Conservation (phyloP, 805 yeast species). For the Scheffersomyces lignosus region DNA sequence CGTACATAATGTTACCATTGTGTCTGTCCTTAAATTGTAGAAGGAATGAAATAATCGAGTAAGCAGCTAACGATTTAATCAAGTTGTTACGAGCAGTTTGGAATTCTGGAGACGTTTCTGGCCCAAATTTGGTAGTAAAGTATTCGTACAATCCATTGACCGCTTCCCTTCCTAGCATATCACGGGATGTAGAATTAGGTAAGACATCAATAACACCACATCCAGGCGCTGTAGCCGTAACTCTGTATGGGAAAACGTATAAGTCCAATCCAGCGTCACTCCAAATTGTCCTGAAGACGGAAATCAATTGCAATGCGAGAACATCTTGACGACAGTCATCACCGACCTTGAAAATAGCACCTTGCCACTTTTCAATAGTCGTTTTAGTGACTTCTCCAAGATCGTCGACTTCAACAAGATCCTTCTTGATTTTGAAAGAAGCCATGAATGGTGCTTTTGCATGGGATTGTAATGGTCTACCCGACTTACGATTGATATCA, state of each 20-base stretch:
- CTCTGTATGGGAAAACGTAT: constrained; percentile 89
- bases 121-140: constrained; percentile 88
- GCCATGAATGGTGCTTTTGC: constrained; percentile 99
- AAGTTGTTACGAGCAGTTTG: constrained; percentile 91
- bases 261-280: constrained; percentile 83
- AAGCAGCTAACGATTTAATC: constrained; percentile 91
- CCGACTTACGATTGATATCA: constrained; percentile 89
- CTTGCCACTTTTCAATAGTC: constrained; percentile 74
- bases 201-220: constrained; percentile 98
- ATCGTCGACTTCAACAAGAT: constrained; percentile 46
- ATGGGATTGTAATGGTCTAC: constrained; percentile 93
- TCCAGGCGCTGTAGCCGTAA: constrained; percentile 98
- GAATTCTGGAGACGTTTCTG: constrained; percentile 85
- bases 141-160: constrained; percentile 95
- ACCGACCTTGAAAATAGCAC: constrained; percentile 98
- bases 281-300: constrained; percentile 92
- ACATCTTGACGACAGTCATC: constrained; percentile 99
- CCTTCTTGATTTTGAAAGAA: constrained; percentile 77
- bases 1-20: constrained; percentile 97
- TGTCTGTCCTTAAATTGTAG: constrained; percentile 96
- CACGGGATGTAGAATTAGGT: constrained; percentile 93
- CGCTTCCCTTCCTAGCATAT: constrained; percentile 98
- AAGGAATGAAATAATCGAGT: constrained; percentile 85
- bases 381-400: constrained; percentile 28
- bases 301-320: constrained; percentile 85